Percentiles rank a stretch among this genome's conserved stretches.
phyloP scores from a whole-genome alignment of 805 yeast genomes.

The Pichia cabralensis region DNA sequence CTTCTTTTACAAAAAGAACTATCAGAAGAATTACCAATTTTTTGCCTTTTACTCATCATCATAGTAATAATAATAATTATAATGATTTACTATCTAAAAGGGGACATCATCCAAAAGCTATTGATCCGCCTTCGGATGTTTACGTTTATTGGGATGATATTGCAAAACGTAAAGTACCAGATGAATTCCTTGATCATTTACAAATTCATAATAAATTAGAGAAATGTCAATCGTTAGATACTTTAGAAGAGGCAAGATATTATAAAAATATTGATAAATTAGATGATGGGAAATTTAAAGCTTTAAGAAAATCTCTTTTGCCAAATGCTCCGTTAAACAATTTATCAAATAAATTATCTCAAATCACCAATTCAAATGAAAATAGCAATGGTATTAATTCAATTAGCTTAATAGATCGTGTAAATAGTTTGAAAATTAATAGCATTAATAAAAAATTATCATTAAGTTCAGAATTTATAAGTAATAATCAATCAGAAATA shows the following conservation, averaged over 20 bases:
- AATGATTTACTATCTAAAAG: not conserved
- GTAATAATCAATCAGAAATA: too few relatives aligned
- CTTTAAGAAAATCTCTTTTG: constrained; percentile 51
- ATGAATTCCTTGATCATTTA: constrained; percentile 21
- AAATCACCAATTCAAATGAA: too few relatives aligned
- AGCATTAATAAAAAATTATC: too few relatives aligned
- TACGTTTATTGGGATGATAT: constrained; percentile 7
- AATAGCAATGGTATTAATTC: not conserved
- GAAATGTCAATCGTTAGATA: constrained; percentile 48
- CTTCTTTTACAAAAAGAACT: too few relatives aligned
- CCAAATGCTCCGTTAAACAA: constrained; percentile 16
- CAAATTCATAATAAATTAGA: constrained; percentile 33
- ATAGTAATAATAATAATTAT: not conserved
- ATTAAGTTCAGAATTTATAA: too few relatives aligned
- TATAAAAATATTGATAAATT: constrained; percentile 46
- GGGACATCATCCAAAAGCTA: constrained; percentile 5
- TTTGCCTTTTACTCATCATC: not conserved
- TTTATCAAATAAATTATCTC: constrained; percentile 4
- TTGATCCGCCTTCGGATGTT: constrained; percentile 4
- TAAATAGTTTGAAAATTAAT: too few relatives aligned
- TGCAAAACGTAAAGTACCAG: constrained; percentile 6
- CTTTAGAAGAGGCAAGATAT: constrained; percentile 52
- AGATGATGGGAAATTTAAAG: constrained; percentile 60
- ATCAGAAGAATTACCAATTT: constrained; percentile 1
- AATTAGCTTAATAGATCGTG: too few relatives aligned